Percentiles rank a stretch among this genome's conserved stretches.
Evolutionary conservation across 2,329 filamentous ascomycete genomes (phyloP).

Genomic region (Monilinia vaccinii-corymbosi): DNA sequence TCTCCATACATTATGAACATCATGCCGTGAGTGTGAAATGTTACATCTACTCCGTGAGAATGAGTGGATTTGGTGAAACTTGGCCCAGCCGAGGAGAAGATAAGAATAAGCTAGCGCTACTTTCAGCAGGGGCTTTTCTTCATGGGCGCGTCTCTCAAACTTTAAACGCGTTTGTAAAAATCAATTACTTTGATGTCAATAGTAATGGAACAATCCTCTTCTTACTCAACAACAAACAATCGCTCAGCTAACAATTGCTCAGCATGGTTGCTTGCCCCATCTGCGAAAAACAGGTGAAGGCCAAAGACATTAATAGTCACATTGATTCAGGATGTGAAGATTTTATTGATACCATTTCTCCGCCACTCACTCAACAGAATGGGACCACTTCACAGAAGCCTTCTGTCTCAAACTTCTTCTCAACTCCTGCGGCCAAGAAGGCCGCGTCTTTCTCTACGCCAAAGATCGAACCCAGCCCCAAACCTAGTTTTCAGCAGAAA

Average conservation of each 20-base stretch:
- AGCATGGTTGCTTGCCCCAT: conserved; percentile 66
- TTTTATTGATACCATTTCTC: conserved; percentile 47
- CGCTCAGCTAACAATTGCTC: conserved; percentile 5
- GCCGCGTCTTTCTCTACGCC: conserved; percentile 28
- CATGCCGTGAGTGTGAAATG: neutral
- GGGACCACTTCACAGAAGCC: conserved; percentile 31
- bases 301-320: conserved; percentile 76
- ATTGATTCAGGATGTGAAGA: conserved; percentile 74
- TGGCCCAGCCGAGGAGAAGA: neutral
- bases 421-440: conserved; percentile 50
- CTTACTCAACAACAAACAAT: neutral
- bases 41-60: neutral
- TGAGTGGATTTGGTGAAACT: neutral
- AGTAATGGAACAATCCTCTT: neutral
- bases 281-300: conserved; percentile 64
- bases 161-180: neutral
- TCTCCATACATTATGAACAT: neutral
- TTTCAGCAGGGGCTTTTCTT: neutral
- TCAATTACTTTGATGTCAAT: neutral
- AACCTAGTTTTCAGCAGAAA: conserved; percentile 31
- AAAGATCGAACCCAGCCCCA: conserved; percentile 27
- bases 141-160: neutral
- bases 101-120: neutral
- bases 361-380: conserved; percentile 31
- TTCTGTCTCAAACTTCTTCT: conserved; percentile 50